Evolutionary conservation across 225 moss, liverwort and hornwort genomes (phyloP), one percentile per base, ranked within the genome.

Genomic region (Physcomitrium patens): DNA sequence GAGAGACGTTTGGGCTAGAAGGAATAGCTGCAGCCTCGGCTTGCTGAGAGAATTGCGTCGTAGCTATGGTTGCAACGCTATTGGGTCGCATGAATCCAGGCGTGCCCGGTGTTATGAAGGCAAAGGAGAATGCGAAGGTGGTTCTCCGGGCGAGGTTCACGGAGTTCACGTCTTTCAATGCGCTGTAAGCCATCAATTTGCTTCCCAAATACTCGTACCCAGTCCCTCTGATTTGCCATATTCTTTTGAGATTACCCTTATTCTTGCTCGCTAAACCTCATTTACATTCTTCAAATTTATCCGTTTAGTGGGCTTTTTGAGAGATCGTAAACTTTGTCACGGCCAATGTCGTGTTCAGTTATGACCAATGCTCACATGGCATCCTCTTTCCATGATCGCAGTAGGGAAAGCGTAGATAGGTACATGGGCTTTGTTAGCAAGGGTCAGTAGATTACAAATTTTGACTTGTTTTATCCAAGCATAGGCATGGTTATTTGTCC

Each of bases 101-200:
- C 81, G 81, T 37, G 68, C 78, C 17, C 83, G 78, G 19, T 81
- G 66, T 15, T 75, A 69, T 70, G 81, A 81, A 79, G 81, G 81
- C 73, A 81, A 75, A 67, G 70, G 78, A 17, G 88, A 77, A 3
- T 50, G 1, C 1, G 83, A 80, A 47, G 65, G 79, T 8, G 20
- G 42, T 52, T 47, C 70, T 10, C 56, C 55, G 0, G 69, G 88
- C 71, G 68, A 82, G 73, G 63, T 75, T 57, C 89, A 89, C 42
- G 97, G 97, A 55, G 87, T 99, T 16, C 97, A 99, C 73, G 80
- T 99, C 72, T 91, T 99, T 59, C 91, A 91, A 19, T 94, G 93
- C 81, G 81, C 89, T 51, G 96, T 96, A 81, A 70, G 76, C 50
- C 48, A 13, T 20, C 31, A 37, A 37, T 28, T 20, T 9, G 13